Percentiles rank a stretch among this genome's conserved stretches.
Evolutionary conservation across 257 asterid genomes (phyloP).

Genomic region (Primulina huaijiensis): DNA sequence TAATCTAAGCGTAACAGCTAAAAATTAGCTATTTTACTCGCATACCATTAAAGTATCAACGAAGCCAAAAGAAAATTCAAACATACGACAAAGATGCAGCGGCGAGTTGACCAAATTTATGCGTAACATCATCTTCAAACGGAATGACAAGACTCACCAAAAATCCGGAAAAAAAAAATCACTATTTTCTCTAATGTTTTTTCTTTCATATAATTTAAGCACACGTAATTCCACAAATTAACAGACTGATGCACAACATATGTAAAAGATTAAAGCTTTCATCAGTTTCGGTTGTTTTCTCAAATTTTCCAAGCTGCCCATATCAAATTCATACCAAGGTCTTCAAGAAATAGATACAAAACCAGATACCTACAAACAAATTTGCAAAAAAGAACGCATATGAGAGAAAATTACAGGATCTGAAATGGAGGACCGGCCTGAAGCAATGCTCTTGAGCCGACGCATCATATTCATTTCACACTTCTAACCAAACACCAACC

Average conservation of each 20-base stretch:
- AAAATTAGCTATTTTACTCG: neutral
- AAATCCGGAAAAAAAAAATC: neutral
- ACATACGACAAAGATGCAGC: neutral
- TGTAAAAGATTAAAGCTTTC: conserved; percentile 1
- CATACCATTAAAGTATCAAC: neutral
- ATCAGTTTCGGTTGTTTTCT: neutral
- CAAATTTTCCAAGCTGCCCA: conserved; percentile 7
- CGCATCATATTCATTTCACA: conserved; percentile 85
- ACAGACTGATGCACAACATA: neutral
- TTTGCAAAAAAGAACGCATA: neutral
- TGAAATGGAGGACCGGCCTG: conserved; percentile 88
- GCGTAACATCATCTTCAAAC: neutral
- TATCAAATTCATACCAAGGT: neutral
- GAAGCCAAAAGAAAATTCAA: neutral
- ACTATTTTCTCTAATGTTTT: no score
- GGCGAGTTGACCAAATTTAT: neutral
- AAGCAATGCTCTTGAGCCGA: conserved; percentile 95
- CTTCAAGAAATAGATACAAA: conserved; percentile 21
- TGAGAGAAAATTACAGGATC: conserved; percentile 68
- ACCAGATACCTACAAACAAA: neutral
- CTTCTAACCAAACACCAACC: conserved; percentile 16
- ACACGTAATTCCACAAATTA: neutral
- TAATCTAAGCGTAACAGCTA: neutral
- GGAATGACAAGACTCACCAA: neutral
- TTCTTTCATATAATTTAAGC: neutral